Percentiles rank a stretch among this genome's conserved stretches.
Evolutionary conservation across 805 yeast species (phyloP).

Genomic region (Suhomyces sp.): DNA sequence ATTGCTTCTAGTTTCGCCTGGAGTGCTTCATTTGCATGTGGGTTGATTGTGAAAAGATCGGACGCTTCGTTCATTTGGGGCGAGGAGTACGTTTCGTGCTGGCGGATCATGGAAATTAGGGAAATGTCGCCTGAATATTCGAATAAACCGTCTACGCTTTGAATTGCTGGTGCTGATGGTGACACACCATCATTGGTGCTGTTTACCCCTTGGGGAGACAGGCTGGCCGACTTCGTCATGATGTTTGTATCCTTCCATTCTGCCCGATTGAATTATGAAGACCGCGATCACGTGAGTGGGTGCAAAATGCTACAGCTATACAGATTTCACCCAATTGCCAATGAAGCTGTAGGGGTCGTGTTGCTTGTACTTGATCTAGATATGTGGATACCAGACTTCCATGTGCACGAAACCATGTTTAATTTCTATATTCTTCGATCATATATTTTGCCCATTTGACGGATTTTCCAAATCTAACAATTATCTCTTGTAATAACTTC

Average conservation of each 20-base stretch:
- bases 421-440: too few relatives aligned
- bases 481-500: too few relatives aligned
- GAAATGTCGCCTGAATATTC: slow-evolving; percentile 18
- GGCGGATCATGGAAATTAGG: slow-evolving; percentile 21
- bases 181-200: background rate
- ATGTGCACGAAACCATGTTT: too few relatives aligned
- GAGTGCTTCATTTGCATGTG: slow-evolving; percentile 1
- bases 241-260: background rate
- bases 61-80: slow-evolving; percentile 26
- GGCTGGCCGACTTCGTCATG: background rate
- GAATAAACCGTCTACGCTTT: background rate
- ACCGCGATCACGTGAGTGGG: background rate
- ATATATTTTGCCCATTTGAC: too few relatives aligned
- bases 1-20: background rate
- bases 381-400: too few relatives aligned
- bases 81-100: slow-evolving; percentile 21
- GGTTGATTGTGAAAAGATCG: slow-evolving; percentile 19
- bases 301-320: background rate
- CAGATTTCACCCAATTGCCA: too few relatives aligned
- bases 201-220: background rate
- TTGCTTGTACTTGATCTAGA: too few relatives aligned
- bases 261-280: background rate
- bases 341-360: too few relatives aligned
- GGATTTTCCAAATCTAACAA: too few relatives aligned
- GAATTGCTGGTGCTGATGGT: background rate